Evolutionary conservation across 768 basidiomycete species (phyloP).

Genomic region (Phanerodontia chrysosporium): DNA sequence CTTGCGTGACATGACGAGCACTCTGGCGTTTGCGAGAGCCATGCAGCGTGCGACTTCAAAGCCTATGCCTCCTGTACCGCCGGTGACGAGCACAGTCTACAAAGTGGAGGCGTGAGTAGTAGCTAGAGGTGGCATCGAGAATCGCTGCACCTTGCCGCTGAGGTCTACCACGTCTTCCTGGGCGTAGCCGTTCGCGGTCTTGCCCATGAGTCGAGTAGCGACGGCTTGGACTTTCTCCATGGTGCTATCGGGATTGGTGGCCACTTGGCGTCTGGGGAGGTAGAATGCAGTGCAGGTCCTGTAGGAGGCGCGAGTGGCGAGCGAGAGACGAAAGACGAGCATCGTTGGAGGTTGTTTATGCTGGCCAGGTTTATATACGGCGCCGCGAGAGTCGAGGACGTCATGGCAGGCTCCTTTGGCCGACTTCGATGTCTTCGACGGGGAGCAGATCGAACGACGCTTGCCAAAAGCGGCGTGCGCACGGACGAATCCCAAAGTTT

Average conservation of each 20-base stretch:
- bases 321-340: background rate
- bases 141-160: conserved; percentile 13
- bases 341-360: background rate
- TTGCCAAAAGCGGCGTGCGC: background rate
- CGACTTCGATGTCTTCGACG: background rate
- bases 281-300: background rate
- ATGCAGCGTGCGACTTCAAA: conserved; percentile 28
- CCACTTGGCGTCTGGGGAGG: background rate
- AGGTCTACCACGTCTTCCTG: conserved; percentile 12
- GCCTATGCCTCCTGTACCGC: conserved; percentile 27
- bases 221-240: conserved; percentile 1
- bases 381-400: background rate
- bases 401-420: background rate
- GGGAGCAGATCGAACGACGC: background rate
- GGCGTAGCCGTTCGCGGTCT: conserved; percentile 6
- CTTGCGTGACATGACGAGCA: conserved; percentile 23
- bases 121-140: background rate
- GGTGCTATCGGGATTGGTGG: background rate
- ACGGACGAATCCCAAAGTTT: background rate
- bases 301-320: background rate
- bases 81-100: conserved; percentile 29
- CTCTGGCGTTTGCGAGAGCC: conserved; percentile 25
- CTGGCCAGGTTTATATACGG: background rate
- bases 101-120: background rate
- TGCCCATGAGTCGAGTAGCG: background rate